Base-by-base conservation (phyloP, 176 grass and related monocot species). In the Alloteropsis semialata region DNA sequence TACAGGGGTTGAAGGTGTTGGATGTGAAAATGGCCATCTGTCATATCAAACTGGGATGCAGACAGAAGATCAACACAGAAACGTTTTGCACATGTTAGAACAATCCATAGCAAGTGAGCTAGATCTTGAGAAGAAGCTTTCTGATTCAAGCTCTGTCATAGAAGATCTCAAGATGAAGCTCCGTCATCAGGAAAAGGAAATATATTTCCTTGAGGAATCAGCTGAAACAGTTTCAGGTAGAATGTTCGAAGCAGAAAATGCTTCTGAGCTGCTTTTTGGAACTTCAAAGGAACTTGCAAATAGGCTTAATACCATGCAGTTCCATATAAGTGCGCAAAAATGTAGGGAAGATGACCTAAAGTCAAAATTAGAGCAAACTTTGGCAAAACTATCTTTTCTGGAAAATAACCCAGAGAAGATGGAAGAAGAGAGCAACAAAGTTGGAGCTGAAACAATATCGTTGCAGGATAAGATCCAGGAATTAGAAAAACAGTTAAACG, bases 21-120 rank as follows among this genome's bases (percentile, higher is more conserved):
- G 74, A 59, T 59, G 37, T 86, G 88, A 93, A 79, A 88, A 87
- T 43, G 87, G 72, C n/a, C 76, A 86, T 64, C 49, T 84, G 57
- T 57, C 82, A 84, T 90, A 71, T 27, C 77, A 82, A 16, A 81
- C 79, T 66, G 76, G 74, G 15, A 80, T 91, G 53, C 88, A 86
- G 8, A 85, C 84, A 24, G 86, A 88, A 48, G 84, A 83, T 81
- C 77, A 98, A 56, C 86, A 75, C 74, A 91, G 96, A 89, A 87
- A 90, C 84, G 65, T 93, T 75, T 59, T 98, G 55, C 88, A 95
- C 54, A 95, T 93, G 92, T 70, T 98, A 36, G 92, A 98, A 39
- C 87, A 93, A 84, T 95, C 92, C 19, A 88, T 98, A 69, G 96
- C 92, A 72, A 88, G 89, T 89, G 96, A 98, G 44, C 53, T 98